Base-by-base conservation (phyloP, 495 filamentous ascomycete genomes). In the Podospora sp. region DNA sequence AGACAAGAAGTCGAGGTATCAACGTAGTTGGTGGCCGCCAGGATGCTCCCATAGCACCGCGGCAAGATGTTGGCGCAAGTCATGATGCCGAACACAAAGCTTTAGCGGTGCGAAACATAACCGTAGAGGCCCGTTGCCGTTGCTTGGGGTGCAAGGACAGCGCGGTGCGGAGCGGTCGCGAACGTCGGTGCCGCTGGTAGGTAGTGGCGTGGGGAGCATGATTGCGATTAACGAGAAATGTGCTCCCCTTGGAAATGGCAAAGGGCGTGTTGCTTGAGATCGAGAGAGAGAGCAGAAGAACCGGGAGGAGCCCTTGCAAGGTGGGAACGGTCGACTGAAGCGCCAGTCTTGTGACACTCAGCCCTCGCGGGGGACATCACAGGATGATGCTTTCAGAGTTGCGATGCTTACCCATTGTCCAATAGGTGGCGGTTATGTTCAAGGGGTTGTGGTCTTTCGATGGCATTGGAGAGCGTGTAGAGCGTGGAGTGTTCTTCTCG, bases 21-120 rank as follows among this genome's bases (percentile, higher is more conserved):
- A 21, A 29, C 29, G 26, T 63, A 50, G 56, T 65, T 21, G 60
- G 57, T 60, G 16, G 29, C 56, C 16, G 27, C 20, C 27, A 27
- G 24, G 11, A 61, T 26, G 53, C 26, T 62, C 16, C 20, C 36
- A 25, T 62, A 63, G 67, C 72, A 72, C 36, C 40, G 20, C 35
- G n/a, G 67, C 16, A 74, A 16, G 62, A 70, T 63, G 63, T 33
- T 69, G 0, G 52, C 25, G 46, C 68, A 72, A 12, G 55, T 20
- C 20, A 52, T 18, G 14, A 25, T 36, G 26, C 26, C 60, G 14
- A n/a, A n/a, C n/a, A 62, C 21, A 22, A 20, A 33, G n/a, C 64
- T 36, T 20, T 62, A 62, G 21, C 40, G 55, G 12, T 50, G 26
- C 0, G 56, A 12, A 22, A 33, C 64, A 12, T 60, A 60, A 18